Base-by-base conservation (phyloP, 352 stramenopile genomes). In the Globisporangium carolinianum region DNA sequence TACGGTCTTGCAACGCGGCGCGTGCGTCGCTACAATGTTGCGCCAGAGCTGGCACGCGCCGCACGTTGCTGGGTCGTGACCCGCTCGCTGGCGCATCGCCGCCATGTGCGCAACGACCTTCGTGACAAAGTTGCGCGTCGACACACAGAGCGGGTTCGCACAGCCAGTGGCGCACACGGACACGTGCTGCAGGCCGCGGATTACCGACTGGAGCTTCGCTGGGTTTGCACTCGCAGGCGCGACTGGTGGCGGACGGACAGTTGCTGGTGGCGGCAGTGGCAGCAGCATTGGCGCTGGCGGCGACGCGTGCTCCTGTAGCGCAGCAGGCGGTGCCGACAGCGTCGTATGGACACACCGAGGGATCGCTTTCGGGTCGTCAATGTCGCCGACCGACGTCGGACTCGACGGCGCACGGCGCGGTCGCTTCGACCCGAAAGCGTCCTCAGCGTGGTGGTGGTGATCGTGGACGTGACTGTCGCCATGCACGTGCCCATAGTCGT, bases 1-100 rank as follows among this genome's bases (percentile, higher is more conserved):
- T 15, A 32, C 9, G 0, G 41, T 43, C 2, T 41, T 38, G 61
- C 76, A 86, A 7, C 53, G 65, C 7, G 55, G 51, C 3, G 52
- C 51, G 51, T 86, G 76, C 4, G 65, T 66, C 6, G 60, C 39
- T 35, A 83, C 58, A 55, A 86, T 83, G 36, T 61, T 55, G 3
- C 45, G 52, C 76, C 76, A 86, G n/a, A 86, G 68, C 58, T 86
- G 74, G 51, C 76, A 86, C n/a, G 76, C 76, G 47, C 73, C 73
- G 50, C 76, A 86, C n/a, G 46, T 66, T 12, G 55, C 47, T 15
- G 57, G 45, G 50, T 76, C 66, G 24, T 86, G 76, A 2, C 37
- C 53, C 0, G 58, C 39, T 35, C 63, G 62, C 8, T 62, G 50
- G 3, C 49, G 52, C 72, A 69, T 71, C 10, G 43, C 60, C 17